Evolutionary conservation across 495 filamentous ascomycete genomes (phyloP).

Genomic region (Neurospora tetraspora): DNA sequence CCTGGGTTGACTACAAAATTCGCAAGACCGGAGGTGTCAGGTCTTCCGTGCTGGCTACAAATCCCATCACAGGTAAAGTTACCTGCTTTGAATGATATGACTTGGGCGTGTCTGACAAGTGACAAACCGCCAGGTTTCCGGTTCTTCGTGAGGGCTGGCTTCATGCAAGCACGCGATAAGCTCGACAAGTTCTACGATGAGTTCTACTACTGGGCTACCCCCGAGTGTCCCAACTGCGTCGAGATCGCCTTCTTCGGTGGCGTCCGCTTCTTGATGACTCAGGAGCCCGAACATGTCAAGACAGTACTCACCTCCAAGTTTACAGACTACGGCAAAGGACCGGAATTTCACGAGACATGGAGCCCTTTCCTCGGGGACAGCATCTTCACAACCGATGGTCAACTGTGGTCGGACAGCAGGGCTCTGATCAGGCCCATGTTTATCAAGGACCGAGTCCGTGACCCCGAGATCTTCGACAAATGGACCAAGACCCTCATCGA

Average conservation of each 20-base stretch:
- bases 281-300: slow-evolving; percentile 50
- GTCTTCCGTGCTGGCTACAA: slow-evolving; percentile 13
- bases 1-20: slow-evolving; percentile 11
- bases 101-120: not conserved
- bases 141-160: slow-evolving; percentile 11
- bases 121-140: slow-evolving; percentile 5
- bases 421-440: slow-evolving; percentile 49
- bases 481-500: slow-evolving; percentile 32
- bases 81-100: not conserved
- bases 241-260: slow-evolving; percentile 24
- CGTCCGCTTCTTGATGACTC: slow-evolving; percentile 36
- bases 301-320: slow-evolving; percentile 47
- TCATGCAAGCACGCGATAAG: slow-evolving; percentile 21
- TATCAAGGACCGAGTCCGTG: slow-evolving; percentile 39
- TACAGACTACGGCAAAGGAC: slow-evolving; percentile 45
- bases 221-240: slow-evolving; percentile 28
- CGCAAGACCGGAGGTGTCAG: slow-evolving; percentile 12
- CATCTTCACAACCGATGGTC: slow-evolving; percentile 51
- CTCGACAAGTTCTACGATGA: slow-evolving; percentile 22
- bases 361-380: slow-evolving; percentile 45
- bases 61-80: slow-evolving; percentile 13
- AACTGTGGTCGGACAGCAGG: slow-evolving; percentile 42
- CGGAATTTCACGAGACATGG: slow-evolving; percentile 40
- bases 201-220: slow-evolving; percentile 20
- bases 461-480: slow-evolving; percentile 41